phyloP scores from a whole-genome alignment of 2,329 filamentous ascomycete species.

The Dothideomycetidae sp. region DNA sequence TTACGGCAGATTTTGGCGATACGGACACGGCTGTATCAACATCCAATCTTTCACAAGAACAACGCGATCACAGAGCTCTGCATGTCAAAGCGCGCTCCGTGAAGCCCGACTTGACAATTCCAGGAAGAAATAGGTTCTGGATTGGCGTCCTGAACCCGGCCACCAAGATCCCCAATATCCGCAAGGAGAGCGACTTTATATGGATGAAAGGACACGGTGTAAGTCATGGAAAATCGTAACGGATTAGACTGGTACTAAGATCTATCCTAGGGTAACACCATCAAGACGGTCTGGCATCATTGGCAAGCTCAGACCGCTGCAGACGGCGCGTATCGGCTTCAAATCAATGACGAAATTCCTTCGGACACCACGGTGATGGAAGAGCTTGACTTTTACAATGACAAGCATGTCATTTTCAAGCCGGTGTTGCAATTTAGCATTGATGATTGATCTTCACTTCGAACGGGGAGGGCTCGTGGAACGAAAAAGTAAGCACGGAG shows the following conservation, averaged over 20 bases:
- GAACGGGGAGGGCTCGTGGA: too few relatives aligned
- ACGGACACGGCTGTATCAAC: not conserved
- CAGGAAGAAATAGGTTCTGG: slow-evolving; percentile 20
- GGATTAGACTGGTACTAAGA: not conserved
- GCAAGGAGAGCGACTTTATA: slow-evolving; percentile 17
- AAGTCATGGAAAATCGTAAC: not conserved
- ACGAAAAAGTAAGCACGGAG: too few relatives aligned
- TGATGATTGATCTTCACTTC: too few relatives aligned
- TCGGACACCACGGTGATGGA: slow-evolving; percentile 14
- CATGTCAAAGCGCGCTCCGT: slow-evolving; percentile 15
- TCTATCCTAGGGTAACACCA: slow-evolving; percentile 18
- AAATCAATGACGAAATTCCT: slow-evolving; percentile 15
- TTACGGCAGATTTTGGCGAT: not conserved
- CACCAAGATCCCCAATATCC: slow-evolving; percentile 9
- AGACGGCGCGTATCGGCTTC: slow-evolving; percentile 15
- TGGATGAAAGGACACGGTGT: slow-evolving; percentile 22
- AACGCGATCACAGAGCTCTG: slow-evolving; percentile 13
- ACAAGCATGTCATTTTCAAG: slow-evolving; percentile 19
- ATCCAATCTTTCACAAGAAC: not conserved
- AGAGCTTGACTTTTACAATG: slow-evolving; percentile 20
- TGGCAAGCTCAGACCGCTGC: slow-evolving; percentile 13
- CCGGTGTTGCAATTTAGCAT: slow-evolving; percentile 12
- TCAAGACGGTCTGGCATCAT: slow-evolving; percentile 20
- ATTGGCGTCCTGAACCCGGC: slow-evolving; percentile 19
- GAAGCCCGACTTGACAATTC: slow-evolving; percentile 15